Evolutionary conservation across 2,329 filamentous ascomycete genomes (phyloP), one percentile per base, ranked within the genome.

Genomic region (Xylaria sp.): DNA sequence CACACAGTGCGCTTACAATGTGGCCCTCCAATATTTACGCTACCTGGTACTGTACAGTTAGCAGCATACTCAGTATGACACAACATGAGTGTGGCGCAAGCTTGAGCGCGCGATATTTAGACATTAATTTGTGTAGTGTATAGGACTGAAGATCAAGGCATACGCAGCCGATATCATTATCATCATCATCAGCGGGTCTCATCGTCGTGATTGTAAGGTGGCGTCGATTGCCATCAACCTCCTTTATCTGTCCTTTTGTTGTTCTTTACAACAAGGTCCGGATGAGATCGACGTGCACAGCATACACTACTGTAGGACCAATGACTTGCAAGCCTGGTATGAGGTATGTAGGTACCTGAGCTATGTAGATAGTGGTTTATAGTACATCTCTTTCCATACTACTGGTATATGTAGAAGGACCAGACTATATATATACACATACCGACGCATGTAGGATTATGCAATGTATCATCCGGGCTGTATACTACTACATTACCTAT

Each of bases 71-170:
- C 3, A 25, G 22, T 45, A 45, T 45, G 39, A 56, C 51, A 36
- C n/a, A 55, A 51, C 33, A 36, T 20, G 22, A 50, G 54, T 42
- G 65, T 63, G 61, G 65, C 65, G 61, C 61, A 67, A 33, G 61
- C 61, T 17, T 11, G 31, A 61, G 61, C 60, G 55, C 55, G 55
- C 55, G 57, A 47, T 51, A n/a, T 17, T 47, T 22, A 17, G 15
- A 9, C 13, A 13, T n/a, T 17, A 20, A 36, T 56, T 15, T 17
- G 1, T 31, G 4, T 4, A 17, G 33, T 49, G 13, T 31, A 47
- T n/a, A 5, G n/a, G 33, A 56, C 42, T 9, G 25, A 42, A 31
- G 36, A 36, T 44, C 27, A 29, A 64, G 15, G 61, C 51, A 49
- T 42, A 45, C 57, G 27, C 39, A 56, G 39, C 57, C 36, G 11